These are phyloP conservation scores for Eutrema salsugineum DNA, from an alignment of 441 rosid species.

Conservation along the genomic window DNA sequence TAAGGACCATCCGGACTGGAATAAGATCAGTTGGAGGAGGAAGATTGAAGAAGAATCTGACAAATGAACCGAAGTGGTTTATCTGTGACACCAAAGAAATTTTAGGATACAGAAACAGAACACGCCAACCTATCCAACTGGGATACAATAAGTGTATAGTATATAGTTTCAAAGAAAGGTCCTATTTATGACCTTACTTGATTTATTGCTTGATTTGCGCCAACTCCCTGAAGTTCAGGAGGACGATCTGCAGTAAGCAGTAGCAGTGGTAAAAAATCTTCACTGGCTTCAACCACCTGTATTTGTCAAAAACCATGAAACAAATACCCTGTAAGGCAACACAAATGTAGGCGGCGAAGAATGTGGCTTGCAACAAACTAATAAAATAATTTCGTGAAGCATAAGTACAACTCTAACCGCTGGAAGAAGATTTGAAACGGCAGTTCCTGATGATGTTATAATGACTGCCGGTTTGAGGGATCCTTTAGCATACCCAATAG, in stretches of 20 bases:
- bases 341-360: neutral
- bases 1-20: slow-evolving; percentile 87
- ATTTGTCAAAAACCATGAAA: slow-evolving; percentile 11
- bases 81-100: slow-evolving; percentile 42
- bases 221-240: slow-evolving; percentile 88
- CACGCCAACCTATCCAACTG: neutral
- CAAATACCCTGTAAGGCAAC: neutral
- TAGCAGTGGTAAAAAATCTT: slow-evolving; percentile 87
- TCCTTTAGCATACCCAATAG: slow-evolving; percentile 92
- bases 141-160: neutral
- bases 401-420: slow-evolving; percentile 64
- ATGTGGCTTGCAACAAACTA: slow-evolving; percentile 1
- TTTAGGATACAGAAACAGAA: neutral
- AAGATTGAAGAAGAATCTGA: slow-evolving; percentile 88
- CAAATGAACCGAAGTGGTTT: slow-evolving; percentile 92
- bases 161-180: slow-evolving; percentile 15
- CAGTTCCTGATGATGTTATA: slow-evolving; percentile 97
- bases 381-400: neutral
- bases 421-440: slow-evolving; percentile 97
- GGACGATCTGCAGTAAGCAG: slow-evolving; percentile 99
- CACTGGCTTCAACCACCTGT: slow-evolving; percentile 99
- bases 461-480: slow-evolving; percentile 80
- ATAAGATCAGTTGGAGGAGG: slow-evolving; percentile 81
- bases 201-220: slow-evolving; percentile 95
- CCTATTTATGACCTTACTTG: slow-evolving; percentile 54